A percentile compares a stretch with the other conserved stretches of the same genome.
Evolutionary conservation across 768 basidiomycete genomes (phyloP).

Genomic region (Filobasidium floriforme): DNA sequence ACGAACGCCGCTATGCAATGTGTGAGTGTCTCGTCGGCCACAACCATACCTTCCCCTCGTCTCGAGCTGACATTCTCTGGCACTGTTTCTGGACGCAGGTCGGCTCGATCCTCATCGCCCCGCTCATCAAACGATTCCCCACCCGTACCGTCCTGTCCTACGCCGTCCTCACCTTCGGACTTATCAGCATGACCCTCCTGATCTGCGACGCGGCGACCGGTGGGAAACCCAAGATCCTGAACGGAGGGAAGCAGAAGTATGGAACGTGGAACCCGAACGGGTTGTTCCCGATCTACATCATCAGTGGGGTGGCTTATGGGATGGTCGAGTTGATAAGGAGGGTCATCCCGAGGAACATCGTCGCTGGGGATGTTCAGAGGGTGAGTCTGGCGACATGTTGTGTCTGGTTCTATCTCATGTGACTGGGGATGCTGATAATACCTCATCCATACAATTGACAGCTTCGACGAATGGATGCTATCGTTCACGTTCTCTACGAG

Average conservation of each 20-base stretch:
- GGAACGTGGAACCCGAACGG: slow-evolving; percentile 33
- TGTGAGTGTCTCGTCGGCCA: slow-evolving; percentile 25
- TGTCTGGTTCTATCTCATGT: not conserved
- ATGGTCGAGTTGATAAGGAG: slow-evolving; percentile 41
- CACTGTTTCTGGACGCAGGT: too few species aligned
- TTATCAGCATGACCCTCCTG: slow-evolving; percentile 31
- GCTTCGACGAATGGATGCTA: slow-evolving; percentile 34
- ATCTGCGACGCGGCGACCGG: slow-evolving; percentile 37
- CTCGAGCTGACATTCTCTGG: too few species aligned
- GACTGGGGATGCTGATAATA: not conserved
- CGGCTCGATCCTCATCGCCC: slow-evolving; percentile 36
- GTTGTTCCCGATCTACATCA: slow-evolving; percentile 30
- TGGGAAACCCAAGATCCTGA: slow-evolving; percentile 19
- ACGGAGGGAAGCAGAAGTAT: slow-evolving; percentile 26
- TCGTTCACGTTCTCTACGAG: slow-evolving; percentile 36
- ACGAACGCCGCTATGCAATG: slow-evolving; percentile 35
- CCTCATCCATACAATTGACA: not conserved
- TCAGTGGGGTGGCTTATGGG: slow-evolving; percentile 35
- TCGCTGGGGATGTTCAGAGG: slow-evolving; percentile 34
- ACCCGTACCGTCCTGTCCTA: slow-evolving; percentile 34
- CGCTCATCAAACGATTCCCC: slow-evolving; percentile 33
- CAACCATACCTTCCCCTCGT: too few species aligned
- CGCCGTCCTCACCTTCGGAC: slow-evolving; percentile 34
- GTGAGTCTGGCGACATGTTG: slow-evolving; percentile 8
- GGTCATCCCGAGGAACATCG: slow-evolving; percentile 31